phyloP scores from a whole-genome alignment of 768 basidiomycete species.

The Albatrellus ellisii region DNA sequence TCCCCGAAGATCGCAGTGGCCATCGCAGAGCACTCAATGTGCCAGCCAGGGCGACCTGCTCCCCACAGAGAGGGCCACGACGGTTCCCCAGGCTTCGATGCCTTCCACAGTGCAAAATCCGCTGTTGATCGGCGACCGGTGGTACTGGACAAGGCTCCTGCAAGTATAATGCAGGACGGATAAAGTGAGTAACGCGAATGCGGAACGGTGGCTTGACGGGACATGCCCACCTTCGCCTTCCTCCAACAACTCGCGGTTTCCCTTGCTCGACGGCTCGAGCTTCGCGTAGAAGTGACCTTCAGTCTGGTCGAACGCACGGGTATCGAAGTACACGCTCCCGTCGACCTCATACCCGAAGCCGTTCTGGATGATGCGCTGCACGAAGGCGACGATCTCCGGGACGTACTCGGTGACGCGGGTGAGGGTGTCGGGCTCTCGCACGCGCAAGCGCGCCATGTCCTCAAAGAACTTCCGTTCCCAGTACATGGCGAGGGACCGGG shows the following conservation, averaged over 20 bases:
- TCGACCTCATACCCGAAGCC: slow-evolving; percentile 69
- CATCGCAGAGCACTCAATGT: slow-evolving; percentile 99
- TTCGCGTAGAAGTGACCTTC: slow-evolving; percentile 83
- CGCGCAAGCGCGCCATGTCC: slow-evolving; percentile 83
- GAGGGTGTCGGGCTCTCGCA: slow-evolving; percentile 78
- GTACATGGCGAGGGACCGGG: slow-evolving; percentile 64
- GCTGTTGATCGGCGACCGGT: slow-evolving; percentile 64
- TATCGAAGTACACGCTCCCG: slow-evolving; percentile 91
- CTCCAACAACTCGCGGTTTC: slow-evolving; percentile 78
- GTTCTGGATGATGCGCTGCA: slow-evolving; percentile 72
- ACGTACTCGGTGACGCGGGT: slow-evolving; percentile 97
- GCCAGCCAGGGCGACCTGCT: slow-evolving; percentile 92
- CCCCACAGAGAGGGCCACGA: slow-evolving; percentile 98
- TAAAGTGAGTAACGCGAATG: too few relatives aligned
- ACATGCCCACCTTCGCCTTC: slow-evolving; percentile 92
- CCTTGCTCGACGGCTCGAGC: slow-evolving; percentile 92
- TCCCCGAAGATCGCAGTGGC: slow-evolving; percentile 81
- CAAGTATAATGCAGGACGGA: too few relatives aligned
- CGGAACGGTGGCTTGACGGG: too few relatives aligned
- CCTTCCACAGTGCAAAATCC: slow-evolving; percentile 98
- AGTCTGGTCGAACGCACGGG: slow-evolving; percentile 62
- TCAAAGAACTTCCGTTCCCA: slow-evolving; percentile 89
- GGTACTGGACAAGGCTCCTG: slow-evolving; percentile 44
- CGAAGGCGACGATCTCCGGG: slow-evolving; percentile 85
- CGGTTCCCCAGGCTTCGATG: slow-evolving; percentile 91